phyloP scores from a whole-genome alignment of 345 rosid genomes.

The Dimocarpus longan region DNA sequence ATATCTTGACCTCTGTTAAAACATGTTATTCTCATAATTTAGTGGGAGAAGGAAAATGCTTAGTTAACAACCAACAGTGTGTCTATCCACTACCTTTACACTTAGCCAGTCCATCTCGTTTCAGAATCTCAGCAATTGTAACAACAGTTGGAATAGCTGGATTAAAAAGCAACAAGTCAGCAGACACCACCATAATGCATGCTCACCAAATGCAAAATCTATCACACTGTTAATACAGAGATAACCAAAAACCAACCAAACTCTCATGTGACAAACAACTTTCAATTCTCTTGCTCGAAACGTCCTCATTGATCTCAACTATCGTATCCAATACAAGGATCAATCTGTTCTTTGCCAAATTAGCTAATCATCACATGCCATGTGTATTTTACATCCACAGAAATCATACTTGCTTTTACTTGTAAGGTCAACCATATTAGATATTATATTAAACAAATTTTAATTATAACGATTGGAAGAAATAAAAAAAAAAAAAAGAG shows the following conservation, averaged over 20 bases:
- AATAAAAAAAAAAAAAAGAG: background rate
- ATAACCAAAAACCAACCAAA: background rate
- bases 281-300: no score
- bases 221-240: background rate
- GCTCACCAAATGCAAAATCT: background rate
- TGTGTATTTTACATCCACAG: background rate
- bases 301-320: background rate
- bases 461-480: background rate
- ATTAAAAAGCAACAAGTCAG: background rate
- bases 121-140: constrained; percentile 41
- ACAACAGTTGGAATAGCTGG: constrained; percentile 45
- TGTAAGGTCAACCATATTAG: background rate
- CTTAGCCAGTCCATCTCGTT: constrained; percentile 31
- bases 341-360: background rate
- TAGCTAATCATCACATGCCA: background rate
- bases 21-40: background rate
- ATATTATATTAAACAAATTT: background rate
- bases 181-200: background rate
- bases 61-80: background rate
- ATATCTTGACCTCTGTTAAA: constrained; percentile 29
- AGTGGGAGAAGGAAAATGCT: background rate
- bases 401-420: background rate
- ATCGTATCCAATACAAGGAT: background rate
- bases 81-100: constrained; percentile 24
- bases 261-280: background rate